phyloP scores from a whole-genome alignment of 768 basidiomycete genomes.

The Tephrocybe sp. region DNA sequence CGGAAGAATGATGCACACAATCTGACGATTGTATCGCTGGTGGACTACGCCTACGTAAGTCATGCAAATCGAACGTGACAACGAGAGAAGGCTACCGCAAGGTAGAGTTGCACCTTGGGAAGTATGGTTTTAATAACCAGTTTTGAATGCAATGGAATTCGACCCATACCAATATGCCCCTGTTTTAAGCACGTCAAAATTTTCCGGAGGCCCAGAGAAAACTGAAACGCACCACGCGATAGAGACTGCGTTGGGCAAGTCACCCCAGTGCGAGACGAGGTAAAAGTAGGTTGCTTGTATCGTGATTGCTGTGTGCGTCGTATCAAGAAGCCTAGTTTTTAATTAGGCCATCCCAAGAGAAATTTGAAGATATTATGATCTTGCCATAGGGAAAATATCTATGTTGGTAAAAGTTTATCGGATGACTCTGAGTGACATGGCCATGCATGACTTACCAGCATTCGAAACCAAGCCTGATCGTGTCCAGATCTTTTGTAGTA shows the following conservation, averaged over 20 bases:
- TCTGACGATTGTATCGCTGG: not conserved
- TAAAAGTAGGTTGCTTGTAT: slow-evolving; percentile 1
- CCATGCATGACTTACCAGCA: not conserved
- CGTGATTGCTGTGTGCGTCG: not conserved
- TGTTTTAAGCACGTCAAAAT: too few relatives aligned
- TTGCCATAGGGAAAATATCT: slow-evolving; percentile 1
- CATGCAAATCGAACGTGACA: too few relatives aligned
- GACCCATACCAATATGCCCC: not conserved
- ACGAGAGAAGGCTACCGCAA: not conserved
- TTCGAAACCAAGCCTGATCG: not conserved
- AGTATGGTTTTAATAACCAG: not conserved
- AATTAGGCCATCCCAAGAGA: not conserved
- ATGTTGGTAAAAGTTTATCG: too few relatives aligned
- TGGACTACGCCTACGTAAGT: not conserved
- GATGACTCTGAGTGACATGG: too few relatives aligned
- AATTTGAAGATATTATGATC: not conserved
- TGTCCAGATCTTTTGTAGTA: slow-evolving; percentile 6
- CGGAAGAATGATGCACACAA: not conserved
- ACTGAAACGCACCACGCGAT: not conserved
- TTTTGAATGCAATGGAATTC: too few relatives aligned
- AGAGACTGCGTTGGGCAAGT: not conserved
- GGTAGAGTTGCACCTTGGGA: slow-evolving; percentile 1
- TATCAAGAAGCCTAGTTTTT: slow-evolving; percentile 2
- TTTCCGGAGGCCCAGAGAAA: too few relatives aligned
- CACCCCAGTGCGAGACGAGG: not conserved